These are phyloP conservation scores for Stereum hirsutum DNA, from an alignment of 1,284 basidiomycete species.

Conservation along the genomic window DNA sequence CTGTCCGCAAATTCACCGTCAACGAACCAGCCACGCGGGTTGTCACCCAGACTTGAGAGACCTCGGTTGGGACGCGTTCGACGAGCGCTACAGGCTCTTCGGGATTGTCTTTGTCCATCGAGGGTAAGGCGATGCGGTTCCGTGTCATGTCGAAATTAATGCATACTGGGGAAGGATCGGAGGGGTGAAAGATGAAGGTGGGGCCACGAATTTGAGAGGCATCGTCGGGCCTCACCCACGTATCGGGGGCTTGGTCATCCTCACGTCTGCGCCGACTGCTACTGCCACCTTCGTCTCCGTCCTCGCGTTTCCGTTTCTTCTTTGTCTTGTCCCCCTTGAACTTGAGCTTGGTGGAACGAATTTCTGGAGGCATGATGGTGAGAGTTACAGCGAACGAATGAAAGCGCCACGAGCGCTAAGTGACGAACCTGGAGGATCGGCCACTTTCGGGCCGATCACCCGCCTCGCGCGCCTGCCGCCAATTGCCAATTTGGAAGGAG, in stretches of 20 bases:
- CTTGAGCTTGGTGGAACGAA: constrained; percentile 64
- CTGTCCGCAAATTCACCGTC: constrained; percentile 76
- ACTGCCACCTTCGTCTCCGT: constrained; percentile 33
- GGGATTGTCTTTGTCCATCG: constrained; percentile 40
- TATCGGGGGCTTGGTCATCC: constrained; percentile 56
- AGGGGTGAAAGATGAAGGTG: constrained; percentile 73
- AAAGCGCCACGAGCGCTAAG: neutral
- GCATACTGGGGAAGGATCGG: constrained; percentile 64
- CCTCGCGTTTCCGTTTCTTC: constrained; percentile 70
- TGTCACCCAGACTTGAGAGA: constrained; percentile 83
- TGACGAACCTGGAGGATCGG: no score
- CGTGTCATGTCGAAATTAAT: constrained; percentile 75
- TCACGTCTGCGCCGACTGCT: constrained; percentile 36
- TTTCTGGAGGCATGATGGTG: constrained; percentile 34
- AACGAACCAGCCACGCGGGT: constrained; percentile 72
- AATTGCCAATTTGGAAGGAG: no score
- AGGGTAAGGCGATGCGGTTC: constrained; percentile 53
- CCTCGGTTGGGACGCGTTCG: constrained; percentile 64
- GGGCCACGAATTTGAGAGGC: constrained; percentile 73
- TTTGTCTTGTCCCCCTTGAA: constrained; percentile 83
- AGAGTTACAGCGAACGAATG: constrained; percentile 1
- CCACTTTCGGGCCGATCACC: no score
- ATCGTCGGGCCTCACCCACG: constrained; percentile 71
- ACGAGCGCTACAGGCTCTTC: constrained; percentile 36
- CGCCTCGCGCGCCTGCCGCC: no score